Conservation (phyloP, 2,329 filamentous ascomycete species). For the Cladosporium austrohemisphaericum region DNA sequence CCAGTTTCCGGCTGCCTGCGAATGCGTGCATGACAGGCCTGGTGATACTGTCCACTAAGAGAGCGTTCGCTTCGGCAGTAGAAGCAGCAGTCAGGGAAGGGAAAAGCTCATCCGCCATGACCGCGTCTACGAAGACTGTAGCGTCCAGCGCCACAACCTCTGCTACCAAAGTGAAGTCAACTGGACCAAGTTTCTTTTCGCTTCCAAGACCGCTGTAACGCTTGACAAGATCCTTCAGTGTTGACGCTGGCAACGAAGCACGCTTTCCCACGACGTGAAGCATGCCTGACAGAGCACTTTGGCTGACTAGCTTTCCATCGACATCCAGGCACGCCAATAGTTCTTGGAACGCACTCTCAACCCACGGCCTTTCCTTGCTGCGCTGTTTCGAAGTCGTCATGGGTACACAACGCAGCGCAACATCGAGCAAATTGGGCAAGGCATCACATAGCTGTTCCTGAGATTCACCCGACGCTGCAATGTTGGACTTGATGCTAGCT, state of each 20-base stretch:
- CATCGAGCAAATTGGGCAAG: conserved; percentile 34
- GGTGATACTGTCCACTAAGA: background rate
- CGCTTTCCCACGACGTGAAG: conserved; percentile 21
- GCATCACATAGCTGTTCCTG: conserved; percentile 7
- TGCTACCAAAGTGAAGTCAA: conserved; percentile 42
- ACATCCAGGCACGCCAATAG: conserved; percentile 33
- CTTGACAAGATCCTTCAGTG: conserved; percentile 18
- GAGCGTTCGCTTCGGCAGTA: background rate
- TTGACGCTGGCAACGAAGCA: conserved; percentile 19
- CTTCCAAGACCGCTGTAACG: conserved; percentile 11
- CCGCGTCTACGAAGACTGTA: conserved; percentile 40
- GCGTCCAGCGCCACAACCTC: conserved; percentile 45
- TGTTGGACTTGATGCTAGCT: background rate
- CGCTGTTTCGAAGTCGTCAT: conserved; percentile 39
- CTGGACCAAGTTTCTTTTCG: background rate
- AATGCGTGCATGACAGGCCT: conserved; percentile 31
- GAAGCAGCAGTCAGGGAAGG: background rate
- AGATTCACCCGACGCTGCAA: background rate
- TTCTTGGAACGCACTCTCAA: conserved; percentile 39
- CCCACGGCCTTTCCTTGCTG: conserved; percentile 42
- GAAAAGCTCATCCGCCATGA: conserved; percentile 10
- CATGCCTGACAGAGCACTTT: conserved; percentile 23
- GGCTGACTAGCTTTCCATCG: conserved; percentile 22
- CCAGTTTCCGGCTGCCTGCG: conserved; percentile 26
- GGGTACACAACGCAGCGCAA: conserved; percentile 40